Base-by-base conservation (phyloP, 129 eudicot genomes). In the Arctium minus region DNA sequence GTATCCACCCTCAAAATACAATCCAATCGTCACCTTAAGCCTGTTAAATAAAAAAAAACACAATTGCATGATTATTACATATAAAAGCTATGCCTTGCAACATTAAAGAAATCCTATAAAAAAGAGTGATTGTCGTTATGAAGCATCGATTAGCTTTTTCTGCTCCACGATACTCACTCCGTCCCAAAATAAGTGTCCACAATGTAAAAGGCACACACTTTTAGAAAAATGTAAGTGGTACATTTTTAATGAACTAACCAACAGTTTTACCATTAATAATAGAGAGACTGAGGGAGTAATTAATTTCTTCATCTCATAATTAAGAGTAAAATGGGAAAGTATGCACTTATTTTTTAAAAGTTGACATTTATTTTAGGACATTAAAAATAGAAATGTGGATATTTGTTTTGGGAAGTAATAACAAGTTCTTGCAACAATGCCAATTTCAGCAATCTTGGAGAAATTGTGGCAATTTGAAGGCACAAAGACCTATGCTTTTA, bases 1-100 rank as follows among this genome's bases (percentile, higher is more conserved):
- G 80, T 42, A 78, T 80, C 85, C 86, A 68, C 78, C 78, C 92
- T 73, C 79, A 8, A 39, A 30, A 73, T 78, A 85, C 83, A 32
- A 36, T 73, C 70, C 86, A 46, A 72, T 67, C 75, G 32, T 81
- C 76, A 74, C 85, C 85, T 89, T 86, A 93, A 35, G 97, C 94
- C 98, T 93, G 97, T 70, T 80, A 69, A 10, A 79, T 9, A 0
- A n/a, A 2, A 35, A 50, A 37, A 71, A 8, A 11, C 3, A 42
- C 15, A 10, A 44, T 9, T 9, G 12, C 15, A 72, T 53, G 10
- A 39, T 29, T 3, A 31, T 37, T 13, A 60, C 10, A 31, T 65
- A 31, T 13, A 74, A 62, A 62, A 30, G 0, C 10, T 10, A 17
- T 48, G 1, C 73, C 22, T 36, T 22, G 4, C 37, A 40, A 22